Base-by-base conservation (phyloP, 164 flowering plant species). In the Berberis vulgaris region DNA sequence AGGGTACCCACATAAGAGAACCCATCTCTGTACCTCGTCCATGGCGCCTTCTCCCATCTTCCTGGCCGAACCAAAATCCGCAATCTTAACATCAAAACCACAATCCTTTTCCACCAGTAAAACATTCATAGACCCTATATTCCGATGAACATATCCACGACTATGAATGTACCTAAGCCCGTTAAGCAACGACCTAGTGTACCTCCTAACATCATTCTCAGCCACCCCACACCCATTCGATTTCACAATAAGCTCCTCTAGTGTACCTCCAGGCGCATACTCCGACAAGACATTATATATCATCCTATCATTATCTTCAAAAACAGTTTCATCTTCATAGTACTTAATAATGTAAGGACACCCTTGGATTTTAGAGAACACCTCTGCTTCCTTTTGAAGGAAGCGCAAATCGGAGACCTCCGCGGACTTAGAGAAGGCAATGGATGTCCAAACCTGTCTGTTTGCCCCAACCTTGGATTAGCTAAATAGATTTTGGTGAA, bases 31-130 rank as follows among this genome's bases (percentile, higher is more conserved):
- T 26, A 11, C 61, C 46, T 10, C 43, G 9, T 13, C 2, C 39
- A 11, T 6, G 43, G 39, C 8, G 6, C 38, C n/a, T 40, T 49
- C 10, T 46, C 26, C 26, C 26, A 61, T 3, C 1, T 43, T 45
- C 53, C 49, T 61, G 6, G 53, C 64, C 47, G 11, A 7, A 10
- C 44, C 54, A 49, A 47, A 61, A 61, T 61, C 54, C 2, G 11
- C 52, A 8, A 61, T 61, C 54, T 61, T 49, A 1, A 40, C 64
- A 61, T 47, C 54, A 40, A 61, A 61, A 61, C 42, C 11, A 46
- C 0, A 26, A 45, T 9, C 40, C 43, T 3, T 13, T 12, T 8
- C 3, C 4, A 62, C 54, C 4, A 62, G 56, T 50, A 62, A 49
- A 49, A 62, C 13, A 39, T 62, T 62, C 5, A 41, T 41, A n/a